Evolutionary conservation across 768 basidiomycete species (phyloP).

Genomic region (Mycena alexandri): DNA sequence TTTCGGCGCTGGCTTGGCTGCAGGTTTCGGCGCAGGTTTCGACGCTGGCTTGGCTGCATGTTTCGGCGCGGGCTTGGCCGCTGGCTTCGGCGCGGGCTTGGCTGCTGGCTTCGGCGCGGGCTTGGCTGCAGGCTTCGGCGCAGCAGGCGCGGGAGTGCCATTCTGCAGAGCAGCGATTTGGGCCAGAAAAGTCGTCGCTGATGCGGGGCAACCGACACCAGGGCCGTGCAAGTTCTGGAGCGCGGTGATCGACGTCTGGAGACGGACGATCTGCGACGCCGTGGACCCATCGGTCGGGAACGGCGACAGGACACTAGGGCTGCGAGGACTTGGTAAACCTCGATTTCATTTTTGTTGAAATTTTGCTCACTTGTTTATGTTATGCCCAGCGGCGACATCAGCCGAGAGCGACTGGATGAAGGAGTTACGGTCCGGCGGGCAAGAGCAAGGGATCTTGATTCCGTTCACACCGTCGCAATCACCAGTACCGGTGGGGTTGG

Average conservation of each 20-base stretch:
- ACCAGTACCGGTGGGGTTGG: conserved; percentile 7
- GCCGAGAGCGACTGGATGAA: conserved; percentile 17
- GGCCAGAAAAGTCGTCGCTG: conserved; percentile 63
- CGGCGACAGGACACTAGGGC: conserved; percentile 64
- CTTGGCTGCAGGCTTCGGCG: too few species aligned
- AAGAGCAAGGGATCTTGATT: conserved; percentile 10
- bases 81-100: too few species aligned
- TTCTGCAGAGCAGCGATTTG: neutral
- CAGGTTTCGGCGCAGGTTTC: conserved; percentile 8
- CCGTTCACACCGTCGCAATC: conserved; percentile 2
- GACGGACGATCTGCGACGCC: conserved; percentile 68
- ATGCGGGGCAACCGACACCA: conserved; percentile 77
- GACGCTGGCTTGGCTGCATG: neutral
- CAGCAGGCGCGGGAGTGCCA: neutral
- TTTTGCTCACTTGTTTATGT: conserved; percentile 65
- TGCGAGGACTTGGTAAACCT: too few species aligned
- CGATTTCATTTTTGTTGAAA: too few species aligned
- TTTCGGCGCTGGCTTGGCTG: conserved; percentile 5
- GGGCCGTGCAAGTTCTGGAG: conserved; percentile 80
- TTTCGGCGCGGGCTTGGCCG: too few species aligned
- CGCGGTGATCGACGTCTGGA: conserved; percentile 72
- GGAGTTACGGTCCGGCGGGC: conserved; percentile 9
- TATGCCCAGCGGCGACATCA: conserved; percentile 10
- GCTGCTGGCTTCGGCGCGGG: too few species aligned
- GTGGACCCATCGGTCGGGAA: conserved; percentile 79